Conservation (phyloP, 2,329 filamentous ascomycete genomes). For the Triangularia setosa region DNA sequence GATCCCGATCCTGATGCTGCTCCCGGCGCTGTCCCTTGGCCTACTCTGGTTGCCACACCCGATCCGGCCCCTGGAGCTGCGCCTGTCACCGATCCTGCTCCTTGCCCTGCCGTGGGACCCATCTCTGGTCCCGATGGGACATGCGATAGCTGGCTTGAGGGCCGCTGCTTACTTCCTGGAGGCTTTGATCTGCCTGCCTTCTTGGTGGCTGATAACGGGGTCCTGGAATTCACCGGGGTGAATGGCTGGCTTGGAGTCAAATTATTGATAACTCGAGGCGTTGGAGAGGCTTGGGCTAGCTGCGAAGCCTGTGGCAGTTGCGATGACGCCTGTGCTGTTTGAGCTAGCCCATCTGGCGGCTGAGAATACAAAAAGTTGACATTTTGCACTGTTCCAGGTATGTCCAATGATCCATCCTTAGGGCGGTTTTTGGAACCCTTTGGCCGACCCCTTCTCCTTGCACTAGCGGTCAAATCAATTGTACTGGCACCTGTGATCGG, state of each 20-base stretch:
- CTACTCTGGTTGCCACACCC: neutral
- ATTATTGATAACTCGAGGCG: neutral
- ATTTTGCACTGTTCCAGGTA: neutral
- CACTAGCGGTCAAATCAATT: constrained; percentile 23
- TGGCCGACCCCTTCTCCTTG: constrained; percentile 44
- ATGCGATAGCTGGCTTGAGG: neutral
- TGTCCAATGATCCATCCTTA: constrained; percentile 30
- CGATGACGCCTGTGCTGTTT: constrained; percentile 6
- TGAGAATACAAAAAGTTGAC: neutral
- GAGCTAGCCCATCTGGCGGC: neutral
- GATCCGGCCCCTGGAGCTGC: no score
- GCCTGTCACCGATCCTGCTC: neutral
- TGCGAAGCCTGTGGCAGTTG: neutral
- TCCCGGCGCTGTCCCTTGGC: no score
- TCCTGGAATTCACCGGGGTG: constrained; percentile 16
- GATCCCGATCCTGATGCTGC: neutral
- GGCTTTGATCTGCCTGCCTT: constrained; percentile 41
- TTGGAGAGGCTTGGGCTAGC: neutral
- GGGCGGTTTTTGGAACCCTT: constrained; percentile 51
- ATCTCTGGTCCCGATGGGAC: neutral
- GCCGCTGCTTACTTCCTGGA: constrained; percentile 39
- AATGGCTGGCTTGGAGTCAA: constrained; percentile 17
- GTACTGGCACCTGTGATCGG: neutral
- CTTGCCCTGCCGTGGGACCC: neutral
- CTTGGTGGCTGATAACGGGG: constrained; percentile 16